These are phyloP conservation scores for Adansonia rubrostipa DNA, from an alignment of 441 rosid genomes.

Conservation along the genomic window DNA sequence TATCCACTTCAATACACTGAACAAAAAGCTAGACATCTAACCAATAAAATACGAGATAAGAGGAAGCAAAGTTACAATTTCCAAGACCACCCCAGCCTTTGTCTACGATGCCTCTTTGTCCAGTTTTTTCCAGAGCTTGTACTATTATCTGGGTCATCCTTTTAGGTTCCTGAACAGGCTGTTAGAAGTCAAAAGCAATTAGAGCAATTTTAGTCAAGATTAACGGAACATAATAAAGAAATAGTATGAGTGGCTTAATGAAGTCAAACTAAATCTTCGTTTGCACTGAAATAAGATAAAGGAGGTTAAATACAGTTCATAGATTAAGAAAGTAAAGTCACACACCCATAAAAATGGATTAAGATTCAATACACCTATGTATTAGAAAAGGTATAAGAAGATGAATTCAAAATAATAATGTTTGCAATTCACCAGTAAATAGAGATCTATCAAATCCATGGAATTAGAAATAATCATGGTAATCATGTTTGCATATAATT, in stretches of 20 bases:
- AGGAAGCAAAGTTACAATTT: constrained; percentile 38
- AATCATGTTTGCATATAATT: not conserved
- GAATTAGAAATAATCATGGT: not conserved
- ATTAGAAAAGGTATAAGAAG: not conserved
- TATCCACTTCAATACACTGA: not conserved
- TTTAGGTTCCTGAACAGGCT: constrained; percentile 61
- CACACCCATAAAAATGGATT: not conserved
- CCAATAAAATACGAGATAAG: not conserved
- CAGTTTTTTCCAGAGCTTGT: constrained; percentile 49
- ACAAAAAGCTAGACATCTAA: not conserved
- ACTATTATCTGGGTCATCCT: constrained; percentile 59
- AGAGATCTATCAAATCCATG: not conserved
- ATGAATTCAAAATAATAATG: not conserved
- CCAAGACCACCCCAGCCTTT: constrained; percentile 74
- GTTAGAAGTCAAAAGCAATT: constrained; percentile 17
- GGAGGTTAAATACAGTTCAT: not conserved
- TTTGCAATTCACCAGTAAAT: not conserved
- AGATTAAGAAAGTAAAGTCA: not conserved
- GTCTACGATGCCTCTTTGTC: constrained; percentile 61
- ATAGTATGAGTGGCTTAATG: not conserved
- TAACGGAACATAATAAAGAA: not conserved
- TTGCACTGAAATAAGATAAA: not conserved
- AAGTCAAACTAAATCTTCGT: not conserved
- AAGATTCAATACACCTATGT: not conserved
- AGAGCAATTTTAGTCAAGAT: not conserved